Conservation (phyloP, 2,329 filamentous ascomycete genomes). For the Fusarium circinatum region DNA sequence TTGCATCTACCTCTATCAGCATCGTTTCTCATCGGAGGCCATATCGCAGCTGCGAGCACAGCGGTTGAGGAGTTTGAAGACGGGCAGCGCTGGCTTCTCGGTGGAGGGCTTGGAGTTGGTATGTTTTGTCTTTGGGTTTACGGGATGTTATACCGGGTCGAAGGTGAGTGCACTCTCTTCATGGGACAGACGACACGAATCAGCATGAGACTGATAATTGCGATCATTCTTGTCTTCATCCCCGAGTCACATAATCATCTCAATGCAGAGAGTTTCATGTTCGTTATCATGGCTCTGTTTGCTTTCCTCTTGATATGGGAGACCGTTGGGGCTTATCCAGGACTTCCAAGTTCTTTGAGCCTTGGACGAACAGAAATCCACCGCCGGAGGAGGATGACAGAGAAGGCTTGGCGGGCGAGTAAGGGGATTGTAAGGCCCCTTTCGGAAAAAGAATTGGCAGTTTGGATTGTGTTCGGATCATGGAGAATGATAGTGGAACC, state of each 20-base stretch:
- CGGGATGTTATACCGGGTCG: constrained; percentile 53
- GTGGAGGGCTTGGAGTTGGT: constrained; percentile 57
- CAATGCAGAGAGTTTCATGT: constrained; percentile 50
- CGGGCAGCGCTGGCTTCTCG: constrained; percentile 59
- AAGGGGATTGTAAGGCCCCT: neutral
- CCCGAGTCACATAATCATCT: constrained; percentile 50
- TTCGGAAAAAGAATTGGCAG: neutral
- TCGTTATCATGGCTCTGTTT: constrained; percentile 55
- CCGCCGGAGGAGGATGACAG: constrained; percentile 42
- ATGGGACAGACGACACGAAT: constrained; percentile 50
- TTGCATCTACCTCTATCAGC: constrained; percentile 58
- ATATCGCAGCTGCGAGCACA: constrained; percentile 56
- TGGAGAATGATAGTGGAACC: neutral
- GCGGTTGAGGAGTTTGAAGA: constrained; percentile 52
- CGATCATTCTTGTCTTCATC: constrained; percentile 49
- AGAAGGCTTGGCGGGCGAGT: constrained; percentile 21
- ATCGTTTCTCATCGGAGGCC: constrained; percentile 58
- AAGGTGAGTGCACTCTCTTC: constrained; percentile 50
- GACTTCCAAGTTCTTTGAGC: constrained; percentile 47
- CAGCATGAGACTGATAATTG: constrained; percentile 48
- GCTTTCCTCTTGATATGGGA: constrained; percentile 57
- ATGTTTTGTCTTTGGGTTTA: constrained; percentile 57
- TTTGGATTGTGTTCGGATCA: neutral
- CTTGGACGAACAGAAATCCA: constrained; percentile 46
- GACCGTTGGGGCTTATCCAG: constrained; percentile 51